Evolutionary conservation across 2,329 filamentous ascomycete species (phyloP).

Genomic region (Ophiostoma angusticollis): DNA sequence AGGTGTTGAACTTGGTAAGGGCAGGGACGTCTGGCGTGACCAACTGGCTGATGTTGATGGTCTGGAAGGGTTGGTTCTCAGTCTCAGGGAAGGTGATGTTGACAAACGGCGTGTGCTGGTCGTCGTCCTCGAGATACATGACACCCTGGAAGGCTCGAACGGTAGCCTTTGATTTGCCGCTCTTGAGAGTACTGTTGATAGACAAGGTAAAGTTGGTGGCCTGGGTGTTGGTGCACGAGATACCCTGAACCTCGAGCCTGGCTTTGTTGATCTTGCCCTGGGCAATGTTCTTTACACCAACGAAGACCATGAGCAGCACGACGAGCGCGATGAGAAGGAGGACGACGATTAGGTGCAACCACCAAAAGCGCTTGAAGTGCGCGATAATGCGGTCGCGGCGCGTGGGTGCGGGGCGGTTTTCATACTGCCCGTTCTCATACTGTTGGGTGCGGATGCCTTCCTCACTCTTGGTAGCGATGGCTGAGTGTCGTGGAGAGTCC

Average conservation of each 20-base stretch:
- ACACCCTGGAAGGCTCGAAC: slow-evolving; percentile 37
- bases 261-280: slow-evolving; percentile 43
- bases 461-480: neutral
- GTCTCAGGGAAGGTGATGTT: slow-evolving; percentile 39
- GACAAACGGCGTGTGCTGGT: slow-evolving; percentile 35
- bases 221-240: slow-evolving; percentile 35
- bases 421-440: no score
- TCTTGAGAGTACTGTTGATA: slow-evolving; percentile 43
- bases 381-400: neutral
- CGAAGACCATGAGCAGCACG: slow-evolving; percentile 44
- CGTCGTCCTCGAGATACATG: slow-evolving; percentile 41
- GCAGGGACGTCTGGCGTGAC: slow-evolving; percentile 33
- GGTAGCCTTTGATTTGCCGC: slow-evolving; percentile 39
- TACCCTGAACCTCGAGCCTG: slow-evolving; percentile 36
- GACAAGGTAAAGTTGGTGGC: slow-evolving; percentile 33
- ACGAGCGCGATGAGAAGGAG: slow-evolving; percentile 38
- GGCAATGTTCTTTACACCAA: slow-evolving; percentile 42
- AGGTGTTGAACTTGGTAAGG: slow-evolving; percentile 42
- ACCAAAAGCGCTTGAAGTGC: slow-evolving; percentile 48
- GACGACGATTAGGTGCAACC: slow-evolving; percentile 42
- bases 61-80: slow-evolving; percentile 33
- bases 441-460: slow-evolving; percentile 1
- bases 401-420: neutral
- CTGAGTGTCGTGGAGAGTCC: neutral
- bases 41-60: slow-evolving; percentile 39